Conservation (phyloP, 768 basidiomycete genomes). For the Guyanaporus albipodus region DNA sequence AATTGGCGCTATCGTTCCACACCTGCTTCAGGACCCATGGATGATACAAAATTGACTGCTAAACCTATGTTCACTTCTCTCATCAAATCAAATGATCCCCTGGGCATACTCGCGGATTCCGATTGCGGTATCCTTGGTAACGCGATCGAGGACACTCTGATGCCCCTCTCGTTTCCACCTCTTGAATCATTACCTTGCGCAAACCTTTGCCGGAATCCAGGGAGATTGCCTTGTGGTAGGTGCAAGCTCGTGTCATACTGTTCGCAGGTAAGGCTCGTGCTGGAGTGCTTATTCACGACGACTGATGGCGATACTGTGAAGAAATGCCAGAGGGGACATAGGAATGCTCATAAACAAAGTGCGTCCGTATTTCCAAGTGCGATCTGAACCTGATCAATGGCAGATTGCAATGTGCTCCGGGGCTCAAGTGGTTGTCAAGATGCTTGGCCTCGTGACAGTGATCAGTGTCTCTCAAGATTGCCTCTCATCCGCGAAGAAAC, state of each 20-base stretch:
- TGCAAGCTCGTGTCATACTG: constrained; percentile 44
- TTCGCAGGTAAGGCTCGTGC: constrained; percentile 27
- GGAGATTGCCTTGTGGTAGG: constrained; percentile 17
- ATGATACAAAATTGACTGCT: background rate
- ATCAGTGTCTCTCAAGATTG: background rate
- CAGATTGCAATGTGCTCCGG: constrained; percentile 14
- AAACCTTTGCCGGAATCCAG: constrained; percentile 30
- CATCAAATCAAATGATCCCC: constrained; percentile 19
- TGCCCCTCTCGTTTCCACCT: constrained; percentile 21
- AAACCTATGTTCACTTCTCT: constrained; percentile 8
- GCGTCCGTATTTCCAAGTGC: background rate
- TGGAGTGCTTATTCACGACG: background rate
- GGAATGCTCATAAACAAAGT: constrained; percentile 36
- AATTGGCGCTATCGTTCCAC: background rate
- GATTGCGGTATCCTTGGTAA: constrained; percentile 20
- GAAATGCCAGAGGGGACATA: constrained; percentile 39
- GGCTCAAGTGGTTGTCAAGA: background rate
- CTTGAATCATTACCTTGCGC: constrained; percentile 31
- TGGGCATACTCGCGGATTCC: constrained; percentile 8
- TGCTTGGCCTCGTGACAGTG: constrained; percentile 2
- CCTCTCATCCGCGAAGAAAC: background rate
- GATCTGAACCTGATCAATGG: background rate
- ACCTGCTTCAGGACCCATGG: constrained; percentile 5
- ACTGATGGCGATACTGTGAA: constrained; percentile 7
- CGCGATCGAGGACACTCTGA: constrained; percentile 8